Percentiles rank a stretch among this genome's conserved stretches.
Conservation (phyloP, 2,329 filamentous ascomycete species). For the Grosmannia clavigera region DNA sequence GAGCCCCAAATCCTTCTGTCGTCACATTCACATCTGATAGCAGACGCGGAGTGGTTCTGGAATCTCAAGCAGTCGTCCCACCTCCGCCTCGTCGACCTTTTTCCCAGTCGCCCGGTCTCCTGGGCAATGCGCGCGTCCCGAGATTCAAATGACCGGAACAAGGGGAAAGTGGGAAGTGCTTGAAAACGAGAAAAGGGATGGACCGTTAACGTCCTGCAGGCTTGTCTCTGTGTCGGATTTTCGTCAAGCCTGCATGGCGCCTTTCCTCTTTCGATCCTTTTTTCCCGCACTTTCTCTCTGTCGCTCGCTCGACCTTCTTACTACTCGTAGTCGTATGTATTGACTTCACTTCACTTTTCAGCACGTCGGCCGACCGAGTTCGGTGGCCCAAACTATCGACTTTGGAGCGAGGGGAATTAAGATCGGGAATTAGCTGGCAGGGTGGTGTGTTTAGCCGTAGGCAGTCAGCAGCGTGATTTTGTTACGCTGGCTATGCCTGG, state of each 20-base stretch:
- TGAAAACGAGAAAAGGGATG: neutral
- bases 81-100: neutral
- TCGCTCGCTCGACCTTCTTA: no score
- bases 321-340: neutral
- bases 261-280: conserved; percentile 9
- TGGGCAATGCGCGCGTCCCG: neutral
- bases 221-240: neutral
- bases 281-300: neutral
- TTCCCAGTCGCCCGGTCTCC: neutral
- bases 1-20: neutral
- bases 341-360: neutral
- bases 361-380: neutral
- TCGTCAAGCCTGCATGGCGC: conserved; percentile 9
- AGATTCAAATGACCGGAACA: neutral
- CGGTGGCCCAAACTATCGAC: neutral
- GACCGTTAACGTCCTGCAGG: neutral
- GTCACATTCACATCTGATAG: neutral
- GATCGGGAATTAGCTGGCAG: neutral
- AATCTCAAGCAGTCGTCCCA: neutral
- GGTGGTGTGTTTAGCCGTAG: neutral
- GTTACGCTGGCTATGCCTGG: neutral
- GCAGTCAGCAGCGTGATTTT: neutral
- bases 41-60: neutral
- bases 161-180: neutral
- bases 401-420: neutral